Evolutionary conservation across 1,139 yeast species (phyloP).

Genomic region (Nakaseomyces kungkrabaensis): DNA sequence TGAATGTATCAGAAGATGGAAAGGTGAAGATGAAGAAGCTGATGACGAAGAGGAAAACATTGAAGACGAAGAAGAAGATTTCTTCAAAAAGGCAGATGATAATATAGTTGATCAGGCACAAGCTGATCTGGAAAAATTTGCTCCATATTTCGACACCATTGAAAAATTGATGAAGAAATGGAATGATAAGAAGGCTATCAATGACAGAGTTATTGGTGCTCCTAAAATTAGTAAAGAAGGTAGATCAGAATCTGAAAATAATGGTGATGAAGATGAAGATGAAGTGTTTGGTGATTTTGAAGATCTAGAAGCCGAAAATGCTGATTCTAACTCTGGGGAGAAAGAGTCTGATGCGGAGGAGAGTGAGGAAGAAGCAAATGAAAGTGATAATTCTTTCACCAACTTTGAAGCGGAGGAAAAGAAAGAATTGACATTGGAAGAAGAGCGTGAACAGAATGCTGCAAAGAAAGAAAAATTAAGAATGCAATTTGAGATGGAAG

Average conservation of each 20-base stretch:
- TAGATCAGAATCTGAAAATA: constrained; percentile 21
- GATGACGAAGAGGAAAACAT: constrained; percentile 38
- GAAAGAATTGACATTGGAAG: constrained; percentile 44
- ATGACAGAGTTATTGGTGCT: constrained; percentile 54
- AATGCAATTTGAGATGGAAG: constrained; percentile 86
- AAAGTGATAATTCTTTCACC: constrained; percentile 41
- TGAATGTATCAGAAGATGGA: constrained; percentile 75
- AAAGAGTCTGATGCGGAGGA: constrained; percentile 20
- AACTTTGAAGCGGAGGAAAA: constrained; percentile 42
- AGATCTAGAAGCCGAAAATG: constrained; percentile 45
- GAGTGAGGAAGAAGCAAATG: constrained; percentile 18
- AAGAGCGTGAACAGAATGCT: constrained; percentile 72
- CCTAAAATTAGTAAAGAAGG: constrained; percentile 37
- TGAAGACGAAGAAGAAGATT: constrained; percentile 49
- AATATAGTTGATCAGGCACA: constrained; percentile 11
- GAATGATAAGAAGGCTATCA: constrained; percentile 38
- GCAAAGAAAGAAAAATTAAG: constrained; percentile 81
- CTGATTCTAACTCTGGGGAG: constrained; percentile 23
- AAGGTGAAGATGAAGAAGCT: constrained; percentile 37
- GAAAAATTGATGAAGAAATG: constrained; percentile 49
- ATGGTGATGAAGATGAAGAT: constrained; percentile 38
- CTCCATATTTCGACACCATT: constrained; percentile 36
- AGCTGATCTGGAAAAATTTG: constrained; percentile 30
- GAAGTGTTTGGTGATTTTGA: constrained; percentile 72
- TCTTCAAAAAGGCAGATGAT: constrained; percentile 41